These are phyloP conservation scores for Bipolaris gigantea DNA, from an alignment of 2,329 filamentous ascomycete genomes.

Conservation along the genomic window DNA sequence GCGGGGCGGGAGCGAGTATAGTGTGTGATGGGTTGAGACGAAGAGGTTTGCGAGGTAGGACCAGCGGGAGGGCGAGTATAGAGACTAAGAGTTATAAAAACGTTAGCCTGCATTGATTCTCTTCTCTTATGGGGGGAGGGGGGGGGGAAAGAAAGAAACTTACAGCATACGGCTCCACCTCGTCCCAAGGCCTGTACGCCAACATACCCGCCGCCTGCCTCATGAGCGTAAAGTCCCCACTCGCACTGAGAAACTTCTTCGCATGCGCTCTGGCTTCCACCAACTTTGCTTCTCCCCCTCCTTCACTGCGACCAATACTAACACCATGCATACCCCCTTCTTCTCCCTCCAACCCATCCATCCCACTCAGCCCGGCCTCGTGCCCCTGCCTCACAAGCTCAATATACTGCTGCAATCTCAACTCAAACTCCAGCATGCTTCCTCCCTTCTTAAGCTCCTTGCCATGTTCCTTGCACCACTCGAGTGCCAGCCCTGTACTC, in stretches of 20 bases:
- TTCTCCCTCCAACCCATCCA: slow-evolving; percentile 27
- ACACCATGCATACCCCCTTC: slow-evolving; percentile 10
- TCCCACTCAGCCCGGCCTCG: slow-evolving; percentile 29
- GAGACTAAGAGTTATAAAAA: slow-evolving; percentile 53
- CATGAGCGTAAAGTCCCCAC: slow-evolving; percentile 66
- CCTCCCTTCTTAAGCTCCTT: slow-evolving; percentile 87
- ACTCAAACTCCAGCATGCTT: slow-evolving; percentile 87
- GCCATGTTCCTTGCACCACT: slow-evolving; percentile 93
- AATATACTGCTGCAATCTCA: slow-evolving; percentile 92
- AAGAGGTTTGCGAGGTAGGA: slow-evolving; percentile 75
- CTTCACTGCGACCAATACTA: slow-evolving; percentile 59
- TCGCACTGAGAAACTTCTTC: slow-evolving; percentile 75
- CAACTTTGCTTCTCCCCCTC: slow-evolving; percentile 56
- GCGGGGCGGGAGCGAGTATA: slow-evolving; percentile 78
- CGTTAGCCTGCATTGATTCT: too few relatives aligned
- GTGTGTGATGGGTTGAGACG: slow-evolving; percentile 79
- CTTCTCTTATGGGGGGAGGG: not conserved
- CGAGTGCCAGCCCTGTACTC: slow-evolving; percentile 75
- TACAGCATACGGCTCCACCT: slow-evolving; percentile 63
- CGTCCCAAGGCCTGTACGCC: slow-evolving; percentile 68
- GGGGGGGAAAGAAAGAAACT: slow-evolving; percentile 16
- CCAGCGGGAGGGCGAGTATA: slow-evolving; percentile 79
- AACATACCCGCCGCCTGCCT: slow-evolving; percentile 79
- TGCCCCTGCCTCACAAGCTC: slow-evolving; percentile 73
- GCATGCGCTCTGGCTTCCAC: slow-evolving; percentile 80